These are phyloP conservation scores for Hygrocybe punicea DNA, from an alignment of 768 basidiomycete species.

Conservation along the genomic window DNA sequence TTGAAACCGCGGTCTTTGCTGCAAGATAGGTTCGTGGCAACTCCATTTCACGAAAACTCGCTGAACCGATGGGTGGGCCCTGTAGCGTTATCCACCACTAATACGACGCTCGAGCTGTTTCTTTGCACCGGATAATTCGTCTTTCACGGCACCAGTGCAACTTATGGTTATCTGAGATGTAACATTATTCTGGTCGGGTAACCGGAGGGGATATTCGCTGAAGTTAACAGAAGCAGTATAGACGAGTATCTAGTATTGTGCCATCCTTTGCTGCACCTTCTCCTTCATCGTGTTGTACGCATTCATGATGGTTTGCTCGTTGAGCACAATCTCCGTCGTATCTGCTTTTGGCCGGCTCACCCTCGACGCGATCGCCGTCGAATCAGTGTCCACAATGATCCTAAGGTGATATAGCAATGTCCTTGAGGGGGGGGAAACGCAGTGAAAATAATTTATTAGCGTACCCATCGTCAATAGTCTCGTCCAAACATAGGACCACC, in stretches of 20 bases:
- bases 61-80: no score
- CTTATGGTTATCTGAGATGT: no score
- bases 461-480: slow-evolving; percentile 97
- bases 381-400: slow-evolving; percentile 95
- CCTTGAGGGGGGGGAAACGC: background rate
- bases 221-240: no score
- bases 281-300: slow-evolving; percentile 90
- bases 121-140: no score
- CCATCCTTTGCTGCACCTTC: slow-evolving; percentile 78
- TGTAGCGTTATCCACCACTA: no score
- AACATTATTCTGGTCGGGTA: no score
- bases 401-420: slow-evolving; percentile 41
- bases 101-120: no score
- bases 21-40: background rate
- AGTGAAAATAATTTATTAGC: slow-evolving; percentile 25
- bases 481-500: slow-evolving; percentile 88
- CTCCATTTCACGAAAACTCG: background rate
- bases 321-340: slow-evolving; percentile 94
- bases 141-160: no score
- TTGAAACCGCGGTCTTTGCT: background rate
- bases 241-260: slow-evolving; percentile 52
- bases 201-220: no score
- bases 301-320: slow-evolving; percentile 93
- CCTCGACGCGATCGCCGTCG: slow-evolving; percentile 90
- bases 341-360: slow-evolving; percentile 92